Base-by-base conservation (phyloP, 495 filamentous ascomycete species). In the Annulohypoxylon moriforme region DNA sequence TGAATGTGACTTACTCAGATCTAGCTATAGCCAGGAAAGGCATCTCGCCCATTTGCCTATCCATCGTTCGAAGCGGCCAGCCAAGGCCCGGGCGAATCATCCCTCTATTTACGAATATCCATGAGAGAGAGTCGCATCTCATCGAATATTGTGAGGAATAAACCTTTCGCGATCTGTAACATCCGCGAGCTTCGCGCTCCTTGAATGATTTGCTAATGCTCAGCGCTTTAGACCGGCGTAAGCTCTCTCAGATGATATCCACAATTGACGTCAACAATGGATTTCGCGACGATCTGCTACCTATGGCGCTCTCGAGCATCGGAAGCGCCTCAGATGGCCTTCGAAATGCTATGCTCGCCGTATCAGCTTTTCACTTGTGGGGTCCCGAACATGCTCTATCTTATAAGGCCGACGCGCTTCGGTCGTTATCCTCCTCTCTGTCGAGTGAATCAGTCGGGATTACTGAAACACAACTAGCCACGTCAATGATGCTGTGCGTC, bases 401-500 rank as follows among this genome's bases (percentile, higher is more conserved):
- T n/a, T 80, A 78, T 60, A 80, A 80, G 60, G 64, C 73, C 18
- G 71, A 77, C 6, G 78, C 78, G 13, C 71, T 80, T 44, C 62
- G 75, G 33, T 78, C 76, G n/a, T 29, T 79, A 16, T 73, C 72
- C 46, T 80, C 70, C 24, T 75, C 76, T 24, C 69, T 72, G 20
- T 74, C 66, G 24, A 72, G 72, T 36, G 69, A 71, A 33, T 70
- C 69, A 14, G 36, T 70, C 16, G 74, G 73, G 36, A 73, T 69
- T 24, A 75, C 73, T 4, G 74, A 80, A 68, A 78, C 78, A n/a
- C 78, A 80, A 62, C 66, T 78, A 14, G 78, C 76, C 2, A 76
- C 78, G 11, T 80, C 75, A 5, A 80, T 80, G 78, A 80, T 80
- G 78, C 76, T 80, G 5, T 80, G 78, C 31, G 76, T 80, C 38